phyloP scores from a whole-genome alignment of 768 basidiomycete species.

The Amanita rubescens region DNA sequence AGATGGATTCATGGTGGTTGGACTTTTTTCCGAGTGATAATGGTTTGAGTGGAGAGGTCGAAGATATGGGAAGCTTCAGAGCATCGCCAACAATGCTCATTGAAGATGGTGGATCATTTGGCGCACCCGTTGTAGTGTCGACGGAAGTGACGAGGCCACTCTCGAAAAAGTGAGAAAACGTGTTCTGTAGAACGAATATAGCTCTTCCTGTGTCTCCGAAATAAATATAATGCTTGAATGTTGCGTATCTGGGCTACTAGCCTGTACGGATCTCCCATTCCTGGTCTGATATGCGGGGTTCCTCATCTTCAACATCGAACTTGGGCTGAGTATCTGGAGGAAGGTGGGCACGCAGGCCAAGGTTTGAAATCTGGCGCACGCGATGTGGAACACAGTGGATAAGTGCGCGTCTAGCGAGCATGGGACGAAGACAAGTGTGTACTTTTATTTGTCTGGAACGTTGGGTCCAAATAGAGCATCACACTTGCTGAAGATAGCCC shows the following conservation, averaged over 20 bases:
- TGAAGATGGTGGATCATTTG: conserved; percentile 10
- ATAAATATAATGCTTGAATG: neutral
- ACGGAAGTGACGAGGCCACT: conserved; percentile 54
- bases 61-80: neutral
- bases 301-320: conserved; percentile 14
- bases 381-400: neutral
- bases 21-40: too few species aligned
- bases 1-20: conserved; percentile 37
- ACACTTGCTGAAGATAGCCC: conserved; percentile 84
- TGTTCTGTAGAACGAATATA: conserved; percentile 58
- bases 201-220: conserved; percentile 47
- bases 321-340: conserved; percentile 29
- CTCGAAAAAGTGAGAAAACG: conserved; percentile 66
- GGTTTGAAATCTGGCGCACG: conserved; percentile 16
- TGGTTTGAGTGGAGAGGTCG: too few species aligned
- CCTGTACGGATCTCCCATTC: conserved; percentile 81
- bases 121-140: conserved; percentile 38
- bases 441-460: neutral
- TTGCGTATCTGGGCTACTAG: conserved; percentile 16
- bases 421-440: conserved; percentile 10
- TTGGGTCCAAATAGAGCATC: neutral
- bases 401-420: conserved; percentile 17
- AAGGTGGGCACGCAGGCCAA: conserved; percentile 27
- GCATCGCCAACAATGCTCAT: neutral
- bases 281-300: conserved; percentile 46